Evolutionary conservation across 352 stramenopile genomes (phyloP), one percentile per base, ranked within the genome.

Genomic region (Phytophthora boehmeriae): DNA sequence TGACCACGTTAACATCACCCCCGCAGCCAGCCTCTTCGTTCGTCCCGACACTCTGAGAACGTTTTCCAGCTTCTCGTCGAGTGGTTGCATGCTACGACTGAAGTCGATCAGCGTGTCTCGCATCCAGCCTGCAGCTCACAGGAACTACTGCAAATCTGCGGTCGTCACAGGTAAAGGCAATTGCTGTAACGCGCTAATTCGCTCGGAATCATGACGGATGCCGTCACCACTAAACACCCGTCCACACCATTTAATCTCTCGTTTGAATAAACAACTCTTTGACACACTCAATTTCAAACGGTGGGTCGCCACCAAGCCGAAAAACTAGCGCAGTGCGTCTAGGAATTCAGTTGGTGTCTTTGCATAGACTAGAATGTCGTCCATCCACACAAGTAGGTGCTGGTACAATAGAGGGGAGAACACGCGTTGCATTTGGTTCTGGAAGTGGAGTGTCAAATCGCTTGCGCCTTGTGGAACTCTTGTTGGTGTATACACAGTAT

Each of bases 341-440:
- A 62, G 28, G 46, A 58, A 75, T n/a, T 14, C 13, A 11, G 54
- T 16, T 10, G 22, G 9, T 23, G 30, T 34, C 4, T 49, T 46
- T 1, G 51, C 61, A 11, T 54, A 72, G 4, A 72, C 3, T 11
- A 59, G 27, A 19, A 68, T 48, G 14, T 71, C 61, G n/a, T 75
- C 66, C 13, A 74, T 71, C 53, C 54, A 74, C 1, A 75, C 54
- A 1, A 75, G 30, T 17, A 66, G 20, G 17, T 56, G 16, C 8
- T 48, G 11, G 27, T 67, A 57, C 32, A 72, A 28, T 25, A 69
- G 35, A 13, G 28, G 13, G 0, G 16, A 23, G 23, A 58, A 42
- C 0, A 32, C 34, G 14, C 1, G 9, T 11, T 73, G 47, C 28
- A 63, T 73, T n/a, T 51, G 22, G 6, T 42, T 47, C 22, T 73